Base-by-base conservation (phyloP, 1,139 yeast species). In the Hemisphaericaspora subhashii region DNA sequence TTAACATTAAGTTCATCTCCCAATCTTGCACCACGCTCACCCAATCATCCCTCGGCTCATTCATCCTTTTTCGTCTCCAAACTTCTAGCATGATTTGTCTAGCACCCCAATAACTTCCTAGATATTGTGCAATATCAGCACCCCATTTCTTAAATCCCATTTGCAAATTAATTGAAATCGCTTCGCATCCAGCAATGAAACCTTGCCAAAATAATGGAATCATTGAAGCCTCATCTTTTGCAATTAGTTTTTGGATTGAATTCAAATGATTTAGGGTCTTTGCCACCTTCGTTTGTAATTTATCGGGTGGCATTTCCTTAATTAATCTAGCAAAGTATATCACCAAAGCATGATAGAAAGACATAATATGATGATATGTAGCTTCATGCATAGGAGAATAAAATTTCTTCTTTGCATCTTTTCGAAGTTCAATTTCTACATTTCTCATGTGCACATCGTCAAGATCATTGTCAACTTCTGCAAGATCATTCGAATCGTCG, bases 131-230 rank as follows among this genome's bases (percentile, higher is more conserved):
- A 45, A 86, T 77, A 43, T 79, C 81, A n/a, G 85, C 85, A 5
- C 92, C 87, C 95, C 95, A 87, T 45, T 73, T 70, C 53, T 79
- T 82, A 62, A 79, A 87, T 24, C 88, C 83, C 45, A 72, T 61
- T 48, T 86, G 92, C 33, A 83, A 61, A 28, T 69, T 70, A 1
- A 62, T 52, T 3, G 83, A 77, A 39, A 77, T 74, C 3, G 94
- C 86, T 47, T 86, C 89, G 54, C 95, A 85, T 0, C 95, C 96
- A 0, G 94, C 92, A 36, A 88, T 83, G 50, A 88, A 88, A 0
- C 94, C 95, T 54, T 86, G 94, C 90, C 95, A 88, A 53, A 87
- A 79, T 28, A 87, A 65, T 3, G 96, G 96, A 27, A 84, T 79
- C 36, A 86, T 82, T 22, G 77, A 73, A 1, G 76, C 82, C 34